Percentiles rank a stretch among this genome's conserved stretches.
Evolutionary conservation across 768 basidiomycete genomes (phyloP).

Genomic region (Amanita rimosa): DNA sequence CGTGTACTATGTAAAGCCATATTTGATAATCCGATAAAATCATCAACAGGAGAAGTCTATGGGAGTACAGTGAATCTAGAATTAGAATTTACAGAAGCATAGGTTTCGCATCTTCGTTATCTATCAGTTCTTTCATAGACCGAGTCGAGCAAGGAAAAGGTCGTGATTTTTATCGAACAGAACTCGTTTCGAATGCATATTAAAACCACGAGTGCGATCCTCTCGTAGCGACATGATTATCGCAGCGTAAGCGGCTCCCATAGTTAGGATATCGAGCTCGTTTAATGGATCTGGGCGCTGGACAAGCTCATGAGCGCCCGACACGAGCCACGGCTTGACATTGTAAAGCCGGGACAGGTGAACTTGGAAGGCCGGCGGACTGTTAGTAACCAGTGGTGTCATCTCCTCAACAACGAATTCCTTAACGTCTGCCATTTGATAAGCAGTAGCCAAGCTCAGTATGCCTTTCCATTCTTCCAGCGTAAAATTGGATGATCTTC

Average conservation of each 20-base stretch:
- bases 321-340: not conserved
- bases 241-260: not conserved
- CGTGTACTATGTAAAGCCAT: too few relatives aligned
- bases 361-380: not conserved
- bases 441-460: not conserved
- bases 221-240: not conserved
- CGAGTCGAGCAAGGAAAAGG: too few relatives aligned
- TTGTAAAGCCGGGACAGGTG: not conserved
- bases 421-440: not conserved
- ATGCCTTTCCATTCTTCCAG: constrained; percentile 3
- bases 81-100: too few relatives aligned
- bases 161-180: too few relatives aligned
- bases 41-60: too few relatives aligned
- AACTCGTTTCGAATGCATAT: too few relatives aligned
- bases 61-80: too few relatives aligned
- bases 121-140: too few relatives aligned
- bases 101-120: too few relatives aligned
- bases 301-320: not conserved
- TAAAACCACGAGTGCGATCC: too few relatives aligned
- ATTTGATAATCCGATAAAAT: too few relatives aligned
- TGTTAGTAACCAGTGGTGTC: not conserved
- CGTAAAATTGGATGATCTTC: not conserved
- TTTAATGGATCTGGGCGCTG: not conserved
- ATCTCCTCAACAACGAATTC: not conserved
- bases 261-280: not conserved